Evolutionary conservation across 139 green algal species (phyloP).

Genomic region (Picochlorum sp.): DNA sequence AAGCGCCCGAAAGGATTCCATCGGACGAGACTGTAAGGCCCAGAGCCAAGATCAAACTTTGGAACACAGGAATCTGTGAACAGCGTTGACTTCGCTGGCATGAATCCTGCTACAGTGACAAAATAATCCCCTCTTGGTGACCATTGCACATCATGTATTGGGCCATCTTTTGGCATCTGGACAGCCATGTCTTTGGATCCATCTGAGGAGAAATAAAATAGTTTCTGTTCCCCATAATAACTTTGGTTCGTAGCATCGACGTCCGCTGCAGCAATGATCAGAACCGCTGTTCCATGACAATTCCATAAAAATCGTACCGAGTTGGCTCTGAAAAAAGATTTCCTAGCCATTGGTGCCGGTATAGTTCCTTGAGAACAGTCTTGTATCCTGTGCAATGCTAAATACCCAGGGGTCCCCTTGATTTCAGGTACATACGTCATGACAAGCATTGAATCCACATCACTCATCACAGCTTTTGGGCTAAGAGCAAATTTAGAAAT

Average conservation of each 20-base stretch:
- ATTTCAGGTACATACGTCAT: conserved; percentile 58
- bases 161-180: conserved; percentile 76
- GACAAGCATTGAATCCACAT: not conserved
- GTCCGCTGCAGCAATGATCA: conserved; percentile 75
- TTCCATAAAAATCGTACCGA: conserved; percentile 54
- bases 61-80: conserved; percentile 65
- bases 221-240: conserved; percentile 83
- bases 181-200: conserved; percentile 59
- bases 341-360: conserved; percentile 7
- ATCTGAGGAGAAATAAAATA: conserved; percentile 77
- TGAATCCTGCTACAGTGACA: conserved; percentile 47
- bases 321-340: conserved; percentile 30
- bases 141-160: conserved; percentile 95
- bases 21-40: conserved; percentile 71
- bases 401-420: conserved; percentile 66
- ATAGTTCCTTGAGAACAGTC: not conserved
- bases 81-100: conserved; percentile 73
- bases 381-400: conserved; percentile 44
- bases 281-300: conserved; percentile 46
- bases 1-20: conserved; percentile 84
- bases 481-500: conserved; percentile 46
- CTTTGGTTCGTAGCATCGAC: conserved; percentile 87
- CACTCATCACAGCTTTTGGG: conserved; percentile 8
- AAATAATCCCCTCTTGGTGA: conserved; percentile 77
- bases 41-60: conserved; percentile 40